Evolutionary conservation across 2,329 filamentous ascomycete species (phyloP), one percentile per base, ranked within the genome.

Genomic region (Colletotrichum nymphaeae): DNA sequence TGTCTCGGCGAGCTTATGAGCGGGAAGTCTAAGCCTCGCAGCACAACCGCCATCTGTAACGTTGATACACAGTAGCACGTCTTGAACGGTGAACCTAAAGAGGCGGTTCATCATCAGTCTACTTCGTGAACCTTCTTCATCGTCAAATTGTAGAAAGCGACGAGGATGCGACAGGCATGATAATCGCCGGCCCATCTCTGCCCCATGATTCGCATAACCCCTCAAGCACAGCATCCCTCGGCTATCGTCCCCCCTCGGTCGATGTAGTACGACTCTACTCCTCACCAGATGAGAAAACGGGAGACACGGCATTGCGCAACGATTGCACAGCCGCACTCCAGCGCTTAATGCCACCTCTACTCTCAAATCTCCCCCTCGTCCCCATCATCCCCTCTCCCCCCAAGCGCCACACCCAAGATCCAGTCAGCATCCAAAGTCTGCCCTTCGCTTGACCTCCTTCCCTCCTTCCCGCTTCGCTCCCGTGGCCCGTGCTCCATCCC

Each of bases 261-360:
- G 30, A 30, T n/a, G 53, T 49, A 58, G 35, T 32, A 58, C 35
- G 53, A 66, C 30, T 46, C 22, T 58, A 6, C 19, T 46, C 19
- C 63, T 65, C 30, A 22, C 32, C 22, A 16, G 32, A 24, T 28
- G 22, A 55, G 55, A 42, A 24, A 57, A 42, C 30, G 24, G 52
- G 63, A 46, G 22, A 64, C n/a, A 64, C 22, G 28, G 46, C 28
- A 26, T n/a, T 12, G 52, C 37, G 32, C 49, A 19, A 24, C 32
- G 19, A 14, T 65, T 73, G 71, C 71, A 73, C 71, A 70, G 71
- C 71, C 71, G 67, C 71, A 73, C 71, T 26, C 30, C 52, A 62
- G 71, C 71, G 71, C 71, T 73, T 73, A 62, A 57, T 37, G 22
- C 8, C 16, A 37, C 26, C 32, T 60, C 30, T n/a, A 5, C 28